Evolutionary conservation across 805 yeast genomes (phyloP), one percentile per base, ranked within the genome.

Genomic region (Torulaspora quercuum): DNA sequence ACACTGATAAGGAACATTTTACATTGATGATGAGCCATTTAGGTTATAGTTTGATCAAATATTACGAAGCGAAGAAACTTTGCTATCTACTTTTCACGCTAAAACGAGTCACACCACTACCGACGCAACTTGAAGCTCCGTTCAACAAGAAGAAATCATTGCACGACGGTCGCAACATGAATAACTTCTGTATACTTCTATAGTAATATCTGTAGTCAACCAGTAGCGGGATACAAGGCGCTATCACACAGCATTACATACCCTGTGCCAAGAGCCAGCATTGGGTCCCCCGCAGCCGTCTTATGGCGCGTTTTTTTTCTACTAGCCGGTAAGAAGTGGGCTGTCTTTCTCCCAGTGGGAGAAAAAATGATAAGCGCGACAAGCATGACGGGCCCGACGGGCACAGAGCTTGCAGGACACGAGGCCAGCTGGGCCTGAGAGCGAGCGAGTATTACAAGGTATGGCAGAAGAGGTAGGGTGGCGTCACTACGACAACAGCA

Each of bases 21-120:
- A 46, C 57, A 1, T 55, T 59, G 1, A 70, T 88, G 8, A 71
- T 82, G 75, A 21, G 41, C 0, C 49, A 67, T 6, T 61, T 86
- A n/a, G 96, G 96, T 0, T 87, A 77, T 45, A 43, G 39, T 6
- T 42, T 65, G 22, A 33, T 69, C 4, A 53, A 65, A 30, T 65
- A 69, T 39, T 75, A 82, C 45, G 76, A 75, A 36, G 78, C 95
- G 0, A 68, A 71, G 33, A 88, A 88, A 51, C 68, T 88, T 9
- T 81, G 78, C 1, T 89, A 89, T 54, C 73, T 86, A 76, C 66
- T 86, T 10, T 77, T 73, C 46, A 64, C 30, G 12, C 33, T 21
- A 14, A 23, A 27, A 25, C 25, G 7, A 35, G 20, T 6, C 23
- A 9, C 19, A 39, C 5, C 25, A 23, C 28, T n/a, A 11, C 17